Base-by-base conservation (phyloP, 176 grass and related monocot genomes). In the barley (Hordeum vulgare) region DNA sequence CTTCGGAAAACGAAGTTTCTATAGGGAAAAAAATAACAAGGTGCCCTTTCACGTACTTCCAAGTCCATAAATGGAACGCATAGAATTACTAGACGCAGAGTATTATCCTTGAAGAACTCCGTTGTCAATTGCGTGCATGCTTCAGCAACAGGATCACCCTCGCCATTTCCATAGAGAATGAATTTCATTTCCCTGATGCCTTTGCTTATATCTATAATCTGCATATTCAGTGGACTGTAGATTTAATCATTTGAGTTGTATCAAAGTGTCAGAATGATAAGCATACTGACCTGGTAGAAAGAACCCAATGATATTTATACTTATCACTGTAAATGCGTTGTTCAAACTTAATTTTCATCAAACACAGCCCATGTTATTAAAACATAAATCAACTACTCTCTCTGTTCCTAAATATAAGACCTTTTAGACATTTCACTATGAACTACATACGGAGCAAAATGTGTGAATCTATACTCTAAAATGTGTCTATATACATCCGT, bases 81-180 rank as follows among this genome's bases (percentile, higher is more conserved):
- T 71, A 85, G 1, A 76, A 94, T 85, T 65, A 91, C 0, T 57
- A 89, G 81, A 49, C 74, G 81, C 4, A 94, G 40, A 10, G 56
- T 76, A 31, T 91, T 80, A 20, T 80, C 87, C 41, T 34, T 94
- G 59, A 94, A 94, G 34, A 94, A 89, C 84, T 91, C 92, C 39
- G 85, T 88, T 5, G 92, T 89, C 67, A 94, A 68, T 26, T 85
- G 72, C 1, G 37, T 40, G 40, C 92, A 91, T 40, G 84, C 80
- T 85, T 91, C 92, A 11, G 75, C 57, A 5, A 74, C 45, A 2
- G 92, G 92, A 14, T 94, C 92, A 8, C 73, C 37, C 11, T 94
- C 86, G 1, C 80, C 87, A 29, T 82, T 87, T 2, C 92, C 92
- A 29, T 89, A 94, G 4, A 94, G 92, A 82, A 89, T 89, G 71